Evolutionary conservation across 2,329 filamentous ascomycete species (phyloP).

Genomic region (Tolypocladium ophioglossoides): DNA sequence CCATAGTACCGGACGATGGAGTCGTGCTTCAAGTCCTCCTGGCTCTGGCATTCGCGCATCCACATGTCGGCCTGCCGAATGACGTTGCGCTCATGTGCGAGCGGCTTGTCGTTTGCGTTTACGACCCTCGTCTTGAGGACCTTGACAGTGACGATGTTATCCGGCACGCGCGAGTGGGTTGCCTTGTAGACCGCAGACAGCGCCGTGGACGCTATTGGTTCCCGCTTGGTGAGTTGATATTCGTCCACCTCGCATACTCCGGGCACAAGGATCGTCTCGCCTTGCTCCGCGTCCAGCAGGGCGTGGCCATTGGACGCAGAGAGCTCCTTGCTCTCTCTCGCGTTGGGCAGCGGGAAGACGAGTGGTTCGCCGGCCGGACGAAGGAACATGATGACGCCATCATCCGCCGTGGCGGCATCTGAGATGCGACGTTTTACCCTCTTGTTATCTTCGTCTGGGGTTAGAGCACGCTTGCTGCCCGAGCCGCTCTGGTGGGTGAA

Average conservation of each 20-base stretch:
- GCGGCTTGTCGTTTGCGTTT: constrained; percentile 30
- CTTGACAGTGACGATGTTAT: constrained; percentile 48
- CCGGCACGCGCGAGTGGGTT: constrained; percentile 39
- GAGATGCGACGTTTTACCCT: constrained; percentile 32
- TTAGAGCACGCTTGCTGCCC: constrained; percentile 41
- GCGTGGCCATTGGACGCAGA: constrained; percentile 35
- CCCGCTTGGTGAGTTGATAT: constrained; percentile 44
- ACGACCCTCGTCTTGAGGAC: constrained; percentile 44
- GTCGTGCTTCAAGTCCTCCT: constrained; percentile 43
- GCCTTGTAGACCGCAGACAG: constrained; percentile 47
- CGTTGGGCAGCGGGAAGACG: constrained; percentile 40
- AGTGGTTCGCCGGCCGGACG: constrained; percentile 37
- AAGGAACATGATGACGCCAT: constrained; percentile 46
- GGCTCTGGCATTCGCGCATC: constrained; percentile 46
- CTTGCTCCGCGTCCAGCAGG: constrained; percentile 38
- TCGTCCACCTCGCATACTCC: constrained; percentile 40
- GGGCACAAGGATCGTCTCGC: constrained; percentile 38
- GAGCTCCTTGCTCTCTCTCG: constrained; percentile 35
- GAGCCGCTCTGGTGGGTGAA: constrained; percentile 21
- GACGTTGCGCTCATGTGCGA: constrained; percentile 41
- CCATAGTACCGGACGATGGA: constrained; percentile 49
- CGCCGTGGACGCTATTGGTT: constrained; percentile 44
- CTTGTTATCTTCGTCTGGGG: constrained; percentile 32
- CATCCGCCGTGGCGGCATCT: constrained; percentile 23
- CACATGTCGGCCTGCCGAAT: constrained; percentile 51